Conservation (phyloP, 2,329 filamentous ascomycete genomes). For the Stachybotrys chartarum region DNA sequence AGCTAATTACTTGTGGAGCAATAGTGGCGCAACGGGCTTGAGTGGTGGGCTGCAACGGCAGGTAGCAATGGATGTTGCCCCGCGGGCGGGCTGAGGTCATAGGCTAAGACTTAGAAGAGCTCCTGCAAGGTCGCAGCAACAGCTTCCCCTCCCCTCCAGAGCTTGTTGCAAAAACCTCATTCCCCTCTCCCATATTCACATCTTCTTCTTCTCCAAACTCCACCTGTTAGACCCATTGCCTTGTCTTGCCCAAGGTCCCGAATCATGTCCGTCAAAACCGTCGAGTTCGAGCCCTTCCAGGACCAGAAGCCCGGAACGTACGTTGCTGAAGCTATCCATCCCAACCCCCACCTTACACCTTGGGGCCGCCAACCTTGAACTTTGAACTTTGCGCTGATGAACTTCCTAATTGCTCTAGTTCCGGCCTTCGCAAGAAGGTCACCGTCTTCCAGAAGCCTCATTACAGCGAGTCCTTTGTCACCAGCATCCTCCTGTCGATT, state of each 20-base stretch:
- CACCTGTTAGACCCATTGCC: conserved; percentile 5
- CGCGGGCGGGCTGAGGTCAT: not conserved
- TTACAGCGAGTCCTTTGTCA: conserved; percentile 94
- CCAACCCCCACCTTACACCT: conserved; percentile 1
- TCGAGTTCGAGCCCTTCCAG: conserved; percentile 76
- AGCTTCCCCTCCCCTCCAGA: not conserved
- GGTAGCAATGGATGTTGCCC: too few relatives aligned
- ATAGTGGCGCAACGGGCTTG: too few relatives aligned
- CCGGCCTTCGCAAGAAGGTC: conserved; percentile 98
- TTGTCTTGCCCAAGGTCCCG: not conserved
- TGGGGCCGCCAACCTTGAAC: too few relatives aligned
- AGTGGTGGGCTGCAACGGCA: too few relatives aligned
- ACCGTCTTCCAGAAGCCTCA: conserved; percentile 91
- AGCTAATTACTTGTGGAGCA: too few relatives aligned
- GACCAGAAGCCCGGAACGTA: conserved; percentile 99
- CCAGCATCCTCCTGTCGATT: conserved; percentile 91
- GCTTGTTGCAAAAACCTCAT: not conserved
- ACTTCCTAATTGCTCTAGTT: conserved; percentile 45
- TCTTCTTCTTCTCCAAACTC: conserved; percentile 3
- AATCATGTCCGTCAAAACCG: conserved; percentile 67
- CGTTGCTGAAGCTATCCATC: conserved; percentile 35
- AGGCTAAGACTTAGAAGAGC: not conserved
- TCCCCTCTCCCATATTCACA: not conserved
- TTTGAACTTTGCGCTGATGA: conserved; percentile 6
- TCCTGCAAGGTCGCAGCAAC: not conserved